A percentile compares a stretch with the other conserved stretches of the same genome.
These are phyloP conservation scores for Trichoderma sp. DNA, from an alignment of 2,329 filamentous ascomycete species.

Conservation along the genomic window DNA sequence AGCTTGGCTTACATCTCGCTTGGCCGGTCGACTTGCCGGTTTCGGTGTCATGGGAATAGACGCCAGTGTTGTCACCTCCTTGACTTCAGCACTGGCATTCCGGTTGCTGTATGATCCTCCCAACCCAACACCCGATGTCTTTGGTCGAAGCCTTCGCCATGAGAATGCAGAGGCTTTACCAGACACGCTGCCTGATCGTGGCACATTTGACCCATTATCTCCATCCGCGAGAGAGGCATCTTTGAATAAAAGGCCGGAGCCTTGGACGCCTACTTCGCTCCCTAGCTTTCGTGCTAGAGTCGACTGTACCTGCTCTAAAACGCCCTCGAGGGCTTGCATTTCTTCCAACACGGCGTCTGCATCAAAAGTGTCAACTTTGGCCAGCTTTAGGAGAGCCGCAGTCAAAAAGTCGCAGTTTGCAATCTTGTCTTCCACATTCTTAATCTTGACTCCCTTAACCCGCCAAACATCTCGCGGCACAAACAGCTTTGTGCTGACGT, in stretches of 20 bases:
- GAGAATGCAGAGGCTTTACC: conserved; percentile 70
- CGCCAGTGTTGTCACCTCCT: conserved; percentile 55
- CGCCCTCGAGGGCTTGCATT: conserved; percentile 82
- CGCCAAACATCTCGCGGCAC: conserved; percentile 90
- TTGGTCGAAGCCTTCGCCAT: conserved; percentile 86
- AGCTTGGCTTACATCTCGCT: conserved; percentile 66
- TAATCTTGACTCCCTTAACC: conserved; percentile 90
- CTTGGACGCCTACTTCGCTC: conserved; percentile 85
- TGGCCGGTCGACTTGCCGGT: conserved; percentile 65
- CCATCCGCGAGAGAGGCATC: conserved; percentile 56
- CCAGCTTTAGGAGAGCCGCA: conserved; percentile 79
- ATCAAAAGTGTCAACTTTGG: conserved; percentile 81
- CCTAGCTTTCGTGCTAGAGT: conserved; percentile 79
- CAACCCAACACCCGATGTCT: conserved; percentile 72
- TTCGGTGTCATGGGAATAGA: conserved; percentile 74
- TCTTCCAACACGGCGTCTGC: conserved; percentile 91
- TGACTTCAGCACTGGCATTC: conserved; percentile 27
- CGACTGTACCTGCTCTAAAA: conserved; percentile 82
- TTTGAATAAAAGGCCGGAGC: conserved; percentile 71
- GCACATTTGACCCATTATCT: conserved; percentile 41
- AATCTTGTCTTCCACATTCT: conserved; percentile 89
- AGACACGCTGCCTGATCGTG: conserved; percentile 60
- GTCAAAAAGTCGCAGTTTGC: conserved; percentile 88
- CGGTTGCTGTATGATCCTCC: conserved; percentile 46
- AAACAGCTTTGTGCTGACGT: conserved; percentile 87